Percentiles rank a stretch among this genome's conserved stretches.
These are phyloP conservation scores for Saksenaea vasiformis DNA, from an alignment of 371 early-diverging fungal genomes.

Conservation along the genomic window DNA sequence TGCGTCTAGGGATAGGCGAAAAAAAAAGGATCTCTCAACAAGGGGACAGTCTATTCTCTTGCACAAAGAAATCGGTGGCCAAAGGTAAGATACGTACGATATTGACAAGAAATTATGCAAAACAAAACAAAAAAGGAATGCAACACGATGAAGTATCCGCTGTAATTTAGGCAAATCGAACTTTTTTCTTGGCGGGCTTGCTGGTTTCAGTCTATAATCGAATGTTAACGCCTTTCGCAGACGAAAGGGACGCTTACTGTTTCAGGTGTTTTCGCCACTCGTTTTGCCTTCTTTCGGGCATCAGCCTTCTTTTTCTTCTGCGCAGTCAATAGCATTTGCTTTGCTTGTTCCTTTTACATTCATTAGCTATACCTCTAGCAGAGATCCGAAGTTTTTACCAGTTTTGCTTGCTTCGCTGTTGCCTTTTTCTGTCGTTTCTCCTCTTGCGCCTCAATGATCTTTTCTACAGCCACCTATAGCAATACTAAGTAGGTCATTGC, in stretches of 20 bases:
- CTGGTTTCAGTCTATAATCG: background rate
- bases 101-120: background rate
- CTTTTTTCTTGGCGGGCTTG: background rate
- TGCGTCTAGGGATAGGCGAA: too few species aligned
- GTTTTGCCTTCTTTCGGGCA: background rate
- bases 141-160: background rate
- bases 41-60: too few species aligned
- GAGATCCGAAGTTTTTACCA: background rate
- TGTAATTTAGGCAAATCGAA: background rate
- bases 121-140: background rate
- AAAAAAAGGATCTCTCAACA: too few species aligned
- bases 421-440: conserved; percentile 2
- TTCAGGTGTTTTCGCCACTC: background rate
- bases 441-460: conserved; percentile 4
- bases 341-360: background rate
- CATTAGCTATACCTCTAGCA: background rate
- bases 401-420: background rate
- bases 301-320: background rate
- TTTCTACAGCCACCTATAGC: conserved; percentile 13
- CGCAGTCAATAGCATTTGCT: background rate
- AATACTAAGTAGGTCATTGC: background rate
- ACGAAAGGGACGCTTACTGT: background rate
- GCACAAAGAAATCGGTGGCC: too few species aligned
- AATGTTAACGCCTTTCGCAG: background rate
- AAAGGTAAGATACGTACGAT: too few species aligned